Evolutionary conservation across 805 yeast species (phyloP), one percentile per base, ranked within the genome.

Genomic region (Vanderwaltozyma polyspora): DNA sequence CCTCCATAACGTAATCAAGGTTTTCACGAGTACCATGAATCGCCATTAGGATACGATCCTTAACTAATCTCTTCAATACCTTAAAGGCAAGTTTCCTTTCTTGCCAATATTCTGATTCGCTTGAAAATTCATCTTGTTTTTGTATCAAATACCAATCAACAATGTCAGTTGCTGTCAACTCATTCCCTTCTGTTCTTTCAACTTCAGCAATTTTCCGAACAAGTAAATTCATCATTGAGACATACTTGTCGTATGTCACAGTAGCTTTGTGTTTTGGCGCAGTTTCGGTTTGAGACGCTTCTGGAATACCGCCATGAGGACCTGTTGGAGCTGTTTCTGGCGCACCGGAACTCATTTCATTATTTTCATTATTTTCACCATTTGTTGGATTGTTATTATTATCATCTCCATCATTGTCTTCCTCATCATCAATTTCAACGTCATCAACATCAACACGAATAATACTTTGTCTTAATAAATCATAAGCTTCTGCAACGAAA

Each of bases 381-480:
- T 33, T 30, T 13, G 29, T 26, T 25, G 14, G 24, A 19, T 19
- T 18, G 14, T 28, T 18, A 23, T 32, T 28, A 4, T 32, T 85
- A n/a, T 75, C 93, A 10, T 76, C 91, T 30, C 89, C 67, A 40
- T 84, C 91, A 27, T 91, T 70, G 55, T 89, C 97, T 8, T 32
- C 34, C 4, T 32, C 86, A n/a, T 75, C 93, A 10, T 76, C 91
- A 31, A 89, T 67, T 40, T 84, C 91, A 27, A 89, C 70, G 55
- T 89, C 97, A 46, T 89, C 97, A 56, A 79, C 80, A 55, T 91
- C 96, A 27, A 89, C 96, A 41, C 91, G 75, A 47, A 91, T 85
- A 41, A 89, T 87, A 25, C 95, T 82, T 60, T 85, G 94, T 55
- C 91, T 75, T 48, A 91, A 66, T 42, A 91, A 64, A 49, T 81